These are phyloP conservation scores for Sporormia fimetaria DNA, from an alignment of 495 filamentous ascomycete species.

Conservation along the genomic window DNA sequence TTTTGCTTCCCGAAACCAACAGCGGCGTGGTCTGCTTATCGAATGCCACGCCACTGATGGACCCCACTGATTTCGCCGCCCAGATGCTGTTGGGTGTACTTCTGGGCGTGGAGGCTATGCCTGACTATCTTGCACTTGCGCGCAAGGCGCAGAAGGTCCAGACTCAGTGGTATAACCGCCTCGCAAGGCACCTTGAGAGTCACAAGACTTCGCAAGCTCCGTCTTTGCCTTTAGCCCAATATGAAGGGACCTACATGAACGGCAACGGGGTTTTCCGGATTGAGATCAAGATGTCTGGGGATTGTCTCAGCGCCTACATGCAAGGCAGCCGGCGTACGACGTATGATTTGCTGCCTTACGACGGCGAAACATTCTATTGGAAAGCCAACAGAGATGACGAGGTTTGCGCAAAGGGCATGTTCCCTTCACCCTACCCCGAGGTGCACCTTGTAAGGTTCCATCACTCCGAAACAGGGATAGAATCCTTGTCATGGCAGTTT, in stretches of 20 bases:
- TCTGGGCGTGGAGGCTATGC: neutral
- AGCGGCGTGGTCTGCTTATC: constrained; percentile 1
- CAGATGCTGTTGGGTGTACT: neutral
- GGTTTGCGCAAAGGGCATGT: neutral
- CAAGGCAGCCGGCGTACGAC: too few relatives aligned
- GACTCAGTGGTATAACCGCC: neutral
- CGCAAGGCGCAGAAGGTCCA: neutral
- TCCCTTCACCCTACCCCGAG: neutral
- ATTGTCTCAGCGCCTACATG: too few relatives aligned
- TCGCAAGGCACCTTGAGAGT: neutral
- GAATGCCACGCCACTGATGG: constrained; percentile 3
- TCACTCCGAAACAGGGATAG: neutral
- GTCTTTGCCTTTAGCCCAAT: neutral
- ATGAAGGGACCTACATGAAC: constrained; percentile 3
- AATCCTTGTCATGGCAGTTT: neutral
- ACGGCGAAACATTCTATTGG: constrained; percentile 8
- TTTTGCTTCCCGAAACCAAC: neutral
- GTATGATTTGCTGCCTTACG: constrained; percentile 1
- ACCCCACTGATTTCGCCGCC: constrained; percentile 5
- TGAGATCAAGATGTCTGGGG: neutral
- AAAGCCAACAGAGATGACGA: constrained; percentile 1
- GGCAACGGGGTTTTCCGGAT: neutral
- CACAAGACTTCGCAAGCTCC: constrained; percentile 1
- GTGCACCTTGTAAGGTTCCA: neutral
- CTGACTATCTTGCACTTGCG: neutral